A percentile compares a stretch with the other conserved stretches of the same genome.
These are phyloP conservation scores for Vanrija sp. DNA, from an alignment of 1,284 basidiomycete species.

Conservation along the genomic window DNA sequence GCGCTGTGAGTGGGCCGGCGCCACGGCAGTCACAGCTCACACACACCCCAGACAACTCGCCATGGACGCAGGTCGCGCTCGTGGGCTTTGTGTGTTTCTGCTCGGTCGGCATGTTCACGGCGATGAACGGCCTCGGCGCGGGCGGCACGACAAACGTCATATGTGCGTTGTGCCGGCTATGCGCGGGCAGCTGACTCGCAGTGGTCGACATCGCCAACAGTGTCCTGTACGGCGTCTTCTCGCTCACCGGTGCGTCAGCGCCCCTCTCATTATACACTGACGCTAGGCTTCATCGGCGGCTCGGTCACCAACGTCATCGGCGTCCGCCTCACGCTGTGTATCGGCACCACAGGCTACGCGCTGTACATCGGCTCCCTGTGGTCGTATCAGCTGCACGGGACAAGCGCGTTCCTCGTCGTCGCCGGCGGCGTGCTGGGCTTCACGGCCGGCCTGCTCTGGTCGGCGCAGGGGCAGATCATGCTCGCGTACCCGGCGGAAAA, in stretches of 20 bases:
- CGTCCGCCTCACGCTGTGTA: conserved; percentile 47
- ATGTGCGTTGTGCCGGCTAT: conserved; percentile 31
- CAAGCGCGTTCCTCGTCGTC: conserved; percentile 43
- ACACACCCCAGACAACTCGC: conserved; percentile 38
- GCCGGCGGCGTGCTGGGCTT: conserved; percentile 51
- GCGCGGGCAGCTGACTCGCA: no score
- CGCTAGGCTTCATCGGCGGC: not conserved
- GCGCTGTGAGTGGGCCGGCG: no score
- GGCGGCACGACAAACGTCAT: conserved; percentile 52
- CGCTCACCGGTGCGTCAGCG: conserved; percentile 50
- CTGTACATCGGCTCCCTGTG: conserved; percentile 36
- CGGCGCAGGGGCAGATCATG: conserved; percentile 52
- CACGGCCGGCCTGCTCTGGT: conserved; percentile 37
- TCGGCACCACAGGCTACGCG: conserved; percentile 48
- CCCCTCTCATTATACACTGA: not conserved
- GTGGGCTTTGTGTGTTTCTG: conserved; percentile 53
- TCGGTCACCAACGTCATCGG: conserved; percentile 47
- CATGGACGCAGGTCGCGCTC: conserved; percentile 51
- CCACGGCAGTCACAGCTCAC: not conserved
- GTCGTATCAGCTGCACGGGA: conserved; percentile 13
- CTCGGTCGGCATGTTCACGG: conserved; percentile 56
- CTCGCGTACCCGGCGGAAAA: conserved; percentile 51
- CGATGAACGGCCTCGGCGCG: conserved; percentile 53
- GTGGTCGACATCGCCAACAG: conserved; percentile 49
- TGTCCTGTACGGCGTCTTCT: conserved; percentile 54